Base-by-base conservation (phyloP, 495 filamentous ascomycete species). In the Xylaria grammica region DNA sequence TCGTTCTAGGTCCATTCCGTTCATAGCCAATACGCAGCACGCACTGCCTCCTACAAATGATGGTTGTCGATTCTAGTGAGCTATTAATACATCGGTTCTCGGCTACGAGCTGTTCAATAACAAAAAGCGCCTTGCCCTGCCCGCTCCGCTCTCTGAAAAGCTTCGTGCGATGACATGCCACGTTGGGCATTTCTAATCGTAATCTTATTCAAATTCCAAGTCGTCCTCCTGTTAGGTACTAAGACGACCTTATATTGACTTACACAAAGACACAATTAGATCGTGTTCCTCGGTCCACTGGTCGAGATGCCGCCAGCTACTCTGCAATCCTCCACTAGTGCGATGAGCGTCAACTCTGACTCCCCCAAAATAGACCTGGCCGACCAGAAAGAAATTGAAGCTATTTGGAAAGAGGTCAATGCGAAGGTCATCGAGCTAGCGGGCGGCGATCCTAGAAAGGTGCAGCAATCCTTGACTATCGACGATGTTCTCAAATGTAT, bases 371-470 rank as follows among this genome's bases (percentile, higher is more conserved):
- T 67, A 57, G 68, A 71, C 30, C 72, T 75, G 58, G 67, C 70
- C 59, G 71, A 74, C 26, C 76, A 77, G 49, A 71, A 68, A 57
- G 76, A 79, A 55, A 77, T 79, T 17, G 69, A 71, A 8, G 69
- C 69, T 2, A 76, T 76, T 40, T 79, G 77, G 77, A 68, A 68
- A 58, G 75, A 77, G 54, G 77, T 79, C 2, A 62, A 79, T 45
- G 69, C 59, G 10, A 74, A 75, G 45, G 77, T 79, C 49, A 48
- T 77, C 54, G 72, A 77, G 48, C 60, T 77, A 46, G 77, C 74
- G n/a, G 77, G 75, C 29, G 77, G 64, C n/a, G 73, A 77, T 40
- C 49, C 70, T 13, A 68, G 38, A 17, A 71, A 67, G 15, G 65
- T 79, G 45, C 38, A 72, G 48, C 44, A 56, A 1, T 56, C 71